Base-by-base conservation (phyloP, 495 filamentous ascomycete genomes). In the Tuber aestivum region DNA sequence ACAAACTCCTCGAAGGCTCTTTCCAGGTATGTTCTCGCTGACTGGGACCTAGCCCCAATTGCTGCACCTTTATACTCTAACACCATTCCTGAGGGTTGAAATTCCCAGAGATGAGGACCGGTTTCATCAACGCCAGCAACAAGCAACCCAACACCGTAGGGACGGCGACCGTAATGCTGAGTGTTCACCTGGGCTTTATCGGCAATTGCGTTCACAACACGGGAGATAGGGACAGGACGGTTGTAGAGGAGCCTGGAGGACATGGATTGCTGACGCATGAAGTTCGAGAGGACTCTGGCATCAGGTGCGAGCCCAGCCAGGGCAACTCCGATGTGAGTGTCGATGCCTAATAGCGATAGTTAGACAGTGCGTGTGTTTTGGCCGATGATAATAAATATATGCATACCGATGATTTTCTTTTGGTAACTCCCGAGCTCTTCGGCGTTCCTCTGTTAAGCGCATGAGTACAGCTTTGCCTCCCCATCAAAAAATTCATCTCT, bases 351-450 rank as follows among this genome's bases (percentile, higher is more conserved):
- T 27, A 14, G n/a, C 20, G 8, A 23, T 14, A 61, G 73, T 74
- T n/a, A 74, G 70, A 32, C 50, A 21, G 16, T 42, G 32, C 40
- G 37, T 2, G 37, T 2, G 10, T 16, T 45, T 41, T 40, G 12
- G 23, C 4, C 18, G 0, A 61, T 35, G 41, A 23, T 70, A 83
- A 40, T 23, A 40, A 35, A 35, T 20, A 42, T 38, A 37, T 69
- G n/a, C n/a, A 50, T 70, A 81, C 82, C 90, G 86, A 99, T 97
- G 83, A 99, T 90, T 88, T 99, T 99, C 89, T 97, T 97, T 86
- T 99, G 95, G 87, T 99, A 99, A 70, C 96, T 98, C 74, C 96
- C 97, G 77, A 99, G 92, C 86, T 99, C 95, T 91, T 99, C 95
- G 83, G 95, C 95, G 82, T 98, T 97, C 84, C 95, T 91, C 95